Evolutionary conservation across 257 asterid species (phyloP), one percentile per base, ranked within the genome.

Genomic region (Petunia axillaris): DNA sequence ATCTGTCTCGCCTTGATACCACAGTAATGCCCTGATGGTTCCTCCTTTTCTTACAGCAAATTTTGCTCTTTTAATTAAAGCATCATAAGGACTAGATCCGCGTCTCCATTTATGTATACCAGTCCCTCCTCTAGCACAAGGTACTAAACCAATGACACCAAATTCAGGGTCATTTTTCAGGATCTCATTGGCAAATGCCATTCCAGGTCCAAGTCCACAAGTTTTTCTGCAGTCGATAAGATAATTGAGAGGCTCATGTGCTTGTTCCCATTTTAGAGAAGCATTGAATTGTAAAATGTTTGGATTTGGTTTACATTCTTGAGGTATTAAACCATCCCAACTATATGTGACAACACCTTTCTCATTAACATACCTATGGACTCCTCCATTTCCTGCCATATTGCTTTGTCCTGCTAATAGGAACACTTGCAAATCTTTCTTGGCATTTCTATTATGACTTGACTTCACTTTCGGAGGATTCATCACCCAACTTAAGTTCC

Each of bases 121-220:
- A 0, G 79, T 82, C n/a, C 87, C 92, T 3, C 88, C 89, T 3
- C 79, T 64, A 60, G 92, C 89, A 79, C 89, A 83, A 60, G 92
- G 90, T 15, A 89, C 88, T 78, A 89, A 77, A 35, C 85, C 81
- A 5, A 87, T 80, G 1, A 40, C 55, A 14, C 82, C 87, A 65
- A 84, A 48, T 7, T 16, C 55, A 1, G 84, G 66, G 5, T 43
- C 82, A 43, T 13, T 76, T 13, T 55, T 48, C 50, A 85, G 37
- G 0, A 87, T 25, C 2, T 77, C 15, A 57, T 85, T 84, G 2
- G 89, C 88, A 79, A 89, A 89, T 7, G 84, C 81, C 83, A 86
- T 85, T 50, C 91, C 93, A 15, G 86, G 89, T 8, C 92, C 91
- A 8, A 89, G 58, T 13, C 91, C 91, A 77, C 83, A 79, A 0